These are phyloP conservation scores for Musa acuminata DNA, from an alignment of 176 grass and related monocot genomes.

Conservation along the genomic window DNA sequence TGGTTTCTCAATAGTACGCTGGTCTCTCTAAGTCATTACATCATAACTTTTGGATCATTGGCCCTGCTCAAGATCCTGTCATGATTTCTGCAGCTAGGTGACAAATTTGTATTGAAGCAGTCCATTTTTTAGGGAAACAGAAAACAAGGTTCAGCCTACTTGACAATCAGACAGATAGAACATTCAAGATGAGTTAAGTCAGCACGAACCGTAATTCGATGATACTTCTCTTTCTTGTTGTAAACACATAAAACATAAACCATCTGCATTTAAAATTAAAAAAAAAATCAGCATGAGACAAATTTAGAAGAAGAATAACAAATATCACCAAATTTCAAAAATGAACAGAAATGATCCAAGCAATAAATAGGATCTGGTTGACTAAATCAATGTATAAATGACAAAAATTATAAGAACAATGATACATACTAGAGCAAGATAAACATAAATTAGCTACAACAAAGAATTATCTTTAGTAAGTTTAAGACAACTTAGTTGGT, in stretches of 20 bases:
- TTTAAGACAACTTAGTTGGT: not conserved
- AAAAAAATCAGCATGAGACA: too few species aligned
- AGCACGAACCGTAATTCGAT: slow-evolving; percentile 52
- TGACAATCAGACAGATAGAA: too few species aligned
- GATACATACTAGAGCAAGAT: too few species aligned
- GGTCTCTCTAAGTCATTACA: too few species aligned
- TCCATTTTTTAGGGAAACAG: too few species aligned
- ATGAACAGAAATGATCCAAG: not conserved
- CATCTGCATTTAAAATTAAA: slow-evolving; percentile 36
- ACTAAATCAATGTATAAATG: not conserved
- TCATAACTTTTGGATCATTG: too few species aligned
- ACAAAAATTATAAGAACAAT: not conserved
- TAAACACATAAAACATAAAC: slow-evolving; percentile 87
- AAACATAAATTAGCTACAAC: not conserved
- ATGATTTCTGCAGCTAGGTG: too few species aligned
- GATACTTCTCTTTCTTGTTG: slow-evolving; percentile 94
- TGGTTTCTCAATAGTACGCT: too few species aligned
- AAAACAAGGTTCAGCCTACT: too few species aligned
- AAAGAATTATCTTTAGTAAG: not conserved
- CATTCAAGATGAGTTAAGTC: not conserved
- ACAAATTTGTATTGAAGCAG: too few species aligned
- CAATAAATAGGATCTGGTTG: not conserved
- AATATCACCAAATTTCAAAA: not conserved
- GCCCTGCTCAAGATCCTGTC: too few species aligned
- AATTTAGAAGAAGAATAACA: slow-evolving; percentile 2